Evolutionary conservation across 495 filamentous ascomycete genomes (phyloP).

Genomic region (Penicillium longicatenatum): DNA sequence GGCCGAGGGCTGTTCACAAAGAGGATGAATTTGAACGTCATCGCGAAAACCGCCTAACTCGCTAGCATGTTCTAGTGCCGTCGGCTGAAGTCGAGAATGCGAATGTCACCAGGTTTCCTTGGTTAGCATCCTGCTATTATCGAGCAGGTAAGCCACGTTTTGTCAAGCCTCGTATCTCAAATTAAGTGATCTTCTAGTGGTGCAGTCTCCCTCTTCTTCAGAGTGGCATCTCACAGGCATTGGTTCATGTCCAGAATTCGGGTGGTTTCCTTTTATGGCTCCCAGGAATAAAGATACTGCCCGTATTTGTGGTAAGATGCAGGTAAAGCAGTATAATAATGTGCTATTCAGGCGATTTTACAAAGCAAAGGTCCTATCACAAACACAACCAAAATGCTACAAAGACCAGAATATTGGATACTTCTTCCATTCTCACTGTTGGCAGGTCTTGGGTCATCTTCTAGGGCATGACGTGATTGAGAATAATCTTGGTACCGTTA

Average conservation of each 20-base stretch:
- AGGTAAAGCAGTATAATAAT: slow-evolving; percentile 1
- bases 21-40: slow-evolving; percentile 6
- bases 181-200: slow-evolving; percentile 7
- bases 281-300: slow-evolving; percentile 13
- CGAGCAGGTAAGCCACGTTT: slow-evolving; percentile 6
- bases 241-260: neutral
- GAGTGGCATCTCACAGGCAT: slow-evolving; percentile 9
- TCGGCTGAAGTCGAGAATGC: slow-evolving; percentile 8
- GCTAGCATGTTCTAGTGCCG: slow-evolving; percentile 10
- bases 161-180: neutral
- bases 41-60: neutral
- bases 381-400: neutral
- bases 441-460: slow-evolving; percentile 13
- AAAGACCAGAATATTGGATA: slow-evolving; percentile 3
- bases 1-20: neutral
- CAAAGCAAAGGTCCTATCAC: neutral
- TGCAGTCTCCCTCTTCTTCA: slow-evolving; percentile 2
- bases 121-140: slow-evolving; percentile 12
- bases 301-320: slow-evolving; percentile 1
- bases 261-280: neutral
- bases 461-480: slow-evolving; percentile 9
- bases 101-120: slow-evolving; percentile 6
- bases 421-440: slow-evolving; percentile 12
- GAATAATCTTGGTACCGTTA: slow-evolving; percentile 6
- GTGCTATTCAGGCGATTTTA: neutral